These are phyloP conservation scores for Aspergillus pseudoviridinutans DNA, from an alignment of 2,329 filamentous ascomycete species.

Conservation along the genomic window DNA sequence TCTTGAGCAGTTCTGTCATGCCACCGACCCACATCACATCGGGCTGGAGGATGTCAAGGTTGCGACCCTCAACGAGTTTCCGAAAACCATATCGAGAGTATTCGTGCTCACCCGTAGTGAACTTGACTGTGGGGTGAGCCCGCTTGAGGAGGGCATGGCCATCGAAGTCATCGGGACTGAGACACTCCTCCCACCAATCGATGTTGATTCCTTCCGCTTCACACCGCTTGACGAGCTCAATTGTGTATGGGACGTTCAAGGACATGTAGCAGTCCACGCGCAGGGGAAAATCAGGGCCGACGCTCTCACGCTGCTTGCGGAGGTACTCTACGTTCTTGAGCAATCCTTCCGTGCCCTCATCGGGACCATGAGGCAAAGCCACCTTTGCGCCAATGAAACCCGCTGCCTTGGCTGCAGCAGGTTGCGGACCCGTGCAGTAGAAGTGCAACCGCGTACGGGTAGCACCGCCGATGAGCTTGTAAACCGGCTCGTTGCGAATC, in stretches of 20 bases:
- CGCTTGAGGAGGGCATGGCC: constrained; percentile 87
- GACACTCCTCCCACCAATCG: constrained; percentile 96
- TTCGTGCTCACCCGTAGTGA: constrained; percentile 94
- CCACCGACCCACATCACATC: constrained; percentile 98
- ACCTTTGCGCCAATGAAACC: constrained; percentile 92
- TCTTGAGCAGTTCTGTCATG: constrained; percentile 84
- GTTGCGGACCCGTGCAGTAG: constrained; percentile 91
- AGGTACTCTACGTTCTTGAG: constrained; percentile 89
- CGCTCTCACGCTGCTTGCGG: constrained; percentile 73
- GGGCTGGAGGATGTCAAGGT: constrained; percentile 90
- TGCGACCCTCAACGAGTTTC: constrained; percentile 85
- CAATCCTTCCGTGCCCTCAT: constrained; percentile 76
- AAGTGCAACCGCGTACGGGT: constrained; percentile 80
- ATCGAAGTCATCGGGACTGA: constrained; percentile 87
- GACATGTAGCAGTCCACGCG: constrained; percentile 99
- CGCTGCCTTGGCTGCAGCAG: constrained; percentile 73
- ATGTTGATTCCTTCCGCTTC: constrained; percentile 77
- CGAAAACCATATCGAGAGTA: constrained; percentile 93
- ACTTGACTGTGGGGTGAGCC: constrained; percentile 84
- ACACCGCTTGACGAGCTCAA: constrained; percentile 80
- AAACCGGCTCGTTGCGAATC: constrained; percentile 86
- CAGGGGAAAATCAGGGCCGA: constrained; percentile 86
- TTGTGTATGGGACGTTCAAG: constrained; percentile 86
- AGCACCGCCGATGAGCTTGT: constrained; percentile 89
- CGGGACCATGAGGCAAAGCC: constrained; percentile 81